These are phyloP conservation scores for Macrophomina tecta DNA, from an alignment of 2,329 filamentous ascomycete genomes.

Conservation along the genomic window DNA sequence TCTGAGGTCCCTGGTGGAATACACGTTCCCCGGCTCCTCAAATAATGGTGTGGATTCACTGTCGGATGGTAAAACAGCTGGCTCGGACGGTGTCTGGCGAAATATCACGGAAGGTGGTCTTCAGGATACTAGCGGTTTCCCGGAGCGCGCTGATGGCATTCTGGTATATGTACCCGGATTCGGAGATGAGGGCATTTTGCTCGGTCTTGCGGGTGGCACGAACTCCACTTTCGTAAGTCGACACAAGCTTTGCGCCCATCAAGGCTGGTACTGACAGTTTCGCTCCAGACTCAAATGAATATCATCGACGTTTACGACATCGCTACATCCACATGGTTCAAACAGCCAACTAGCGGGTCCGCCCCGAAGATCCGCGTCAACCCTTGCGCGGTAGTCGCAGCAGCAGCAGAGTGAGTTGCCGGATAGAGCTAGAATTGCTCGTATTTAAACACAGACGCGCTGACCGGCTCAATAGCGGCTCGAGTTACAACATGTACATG, in stretches of 20 bases:
- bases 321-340: constrained; percentile 72
- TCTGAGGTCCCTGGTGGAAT: constrained; percentile 76
- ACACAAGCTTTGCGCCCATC: constrained; percentile 26
- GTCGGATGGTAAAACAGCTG: constrained; percentile 61
- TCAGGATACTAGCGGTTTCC: constrained; percentile 70
- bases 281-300: constrained; percentile 66
- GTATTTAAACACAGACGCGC: constrained; percentile 19
- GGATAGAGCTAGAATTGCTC: not conserved
- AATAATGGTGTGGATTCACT: constrained; percentile 68
- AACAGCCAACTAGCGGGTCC: constrained; percentile 68
- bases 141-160: constrained; percentile 74
- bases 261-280: no score
- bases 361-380: constrained; percentile 66
- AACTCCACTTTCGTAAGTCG: constrained; percentile 65
- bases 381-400: constrained; percentile 76
- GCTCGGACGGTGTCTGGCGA: constrained; percentile 67
- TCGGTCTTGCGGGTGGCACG: constrained; percentile 78
- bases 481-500: constrained; percentile 78
- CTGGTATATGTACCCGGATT: constrained; percentile 79
- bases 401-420: constrained; percentile 63
- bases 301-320: constrained; percentile 83
- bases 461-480: constrained; percentile 54
- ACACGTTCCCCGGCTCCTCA: constrained; percentile 72
- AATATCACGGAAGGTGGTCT: constrained; percentile 77
- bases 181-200: constrained; percentile 74